Percentiles rank a stretch among this genome's conserved stretches.
Conservation (phyloP, 768 basidiomycete genomes). For the Termitomyces sp. region DNA sequence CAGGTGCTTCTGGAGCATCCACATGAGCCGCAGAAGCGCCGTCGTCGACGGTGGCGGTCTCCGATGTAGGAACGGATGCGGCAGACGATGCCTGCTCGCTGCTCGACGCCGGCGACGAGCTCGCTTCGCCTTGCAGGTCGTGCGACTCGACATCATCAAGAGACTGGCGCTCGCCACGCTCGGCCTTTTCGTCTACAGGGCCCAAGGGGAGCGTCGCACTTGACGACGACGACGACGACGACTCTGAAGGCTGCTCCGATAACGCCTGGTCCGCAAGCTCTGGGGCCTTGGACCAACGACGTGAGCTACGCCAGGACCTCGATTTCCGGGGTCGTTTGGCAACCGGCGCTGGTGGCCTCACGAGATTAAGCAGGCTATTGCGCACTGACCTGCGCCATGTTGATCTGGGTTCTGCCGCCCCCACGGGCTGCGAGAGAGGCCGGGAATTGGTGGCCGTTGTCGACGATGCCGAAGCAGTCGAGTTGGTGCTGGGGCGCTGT, state of each 20-base stretch:
- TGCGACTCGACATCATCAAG: neutral
- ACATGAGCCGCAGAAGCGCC: neutral
- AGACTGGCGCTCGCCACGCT: neutral
- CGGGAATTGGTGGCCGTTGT: neutral
- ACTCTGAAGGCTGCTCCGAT: neutral
- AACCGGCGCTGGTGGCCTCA: slow-evolving; percentile 18
- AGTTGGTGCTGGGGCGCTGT: slow-evolving; percentile 11
- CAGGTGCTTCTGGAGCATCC: neutral
- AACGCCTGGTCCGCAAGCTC: neutral
- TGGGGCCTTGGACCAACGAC: slow-evolving; percentile 4
- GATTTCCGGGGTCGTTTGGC: slow-evolving; percentile 3
- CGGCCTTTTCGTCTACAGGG: neutral
- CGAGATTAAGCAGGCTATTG: slow-evolving; percentile 27
- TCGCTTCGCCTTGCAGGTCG: neutral
- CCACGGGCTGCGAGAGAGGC: neutral
- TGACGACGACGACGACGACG: neutral
- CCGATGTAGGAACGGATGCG: neutral
- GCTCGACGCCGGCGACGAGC: neutral
- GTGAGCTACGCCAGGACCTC: slow-evolving; percentile 2
- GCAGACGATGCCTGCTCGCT: neutral
- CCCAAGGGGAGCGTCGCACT: neutral
- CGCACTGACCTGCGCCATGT: slow-evolving; percentile 22
- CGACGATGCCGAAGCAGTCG: neutral
- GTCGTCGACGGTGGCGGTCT: neutral
- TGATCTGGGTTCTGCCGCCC: slow-evolving; percentile 6